Conservation (phyloP, 352 stramenopile genomes). For the Phytophthora pini region DNA sequence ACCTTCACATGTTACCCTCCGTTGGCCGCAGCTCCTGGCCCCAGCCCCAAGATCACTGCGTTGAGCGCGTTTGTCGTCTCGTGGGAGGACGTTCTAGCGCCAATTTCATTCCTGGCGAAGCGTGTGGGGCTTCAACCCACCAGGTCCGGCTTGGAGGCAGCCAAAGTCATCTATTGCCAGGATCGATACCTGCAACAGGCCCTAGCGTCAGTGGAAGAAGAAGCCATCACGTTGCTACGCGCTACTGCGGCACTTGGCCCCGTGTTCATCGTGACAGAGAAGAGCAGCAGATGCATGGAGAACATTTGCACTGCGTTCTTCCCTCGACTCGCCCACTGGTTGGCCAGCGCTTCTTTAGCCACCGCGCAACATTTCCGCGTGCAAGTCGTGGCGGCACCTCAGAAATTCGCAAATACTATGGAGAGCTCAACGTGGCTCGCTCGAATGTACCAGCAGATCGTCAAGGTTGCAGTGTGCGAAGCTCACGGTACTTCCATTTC, state of each 20-base stretch:
- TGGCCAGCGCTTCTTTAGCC: conserved; percentile 31
- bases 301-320: conserved; percentile 55
- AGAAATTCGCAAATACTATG: conserved; percentile 44
- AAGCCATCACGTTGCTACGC: conserved; percentile 53
- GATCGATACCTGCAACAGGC: conserved; percentile 64
- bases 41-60: not conserved
- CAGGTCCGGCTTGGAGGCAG: conserved; percentile 38
- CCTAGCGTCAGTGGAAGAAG: conserved; percentile 56
- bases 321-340: conserved; percentile 52
- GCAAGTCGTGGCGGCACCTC: conserved; percentile 47
- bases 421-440: conserved; percentile 53
- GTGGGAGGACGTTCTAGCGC: conserved; percentile 68
- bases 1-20: conserved; percentile 26
- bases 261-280: conserved; percentile 62
- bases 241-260: conserved; percentile 46
- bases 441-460: conserved; percentile 52
- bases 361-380: conserved; percentile 33
- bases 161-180: conserved; percentile 31
- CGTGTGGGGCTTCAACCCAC: conserved; percentile 53
- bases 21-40: conserved; percentile 4
- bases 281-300: conserved; percentile 56
- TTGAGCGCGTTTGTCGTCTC: conserved; percentile 50
- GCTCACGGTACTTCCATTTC: conserved; percentile 16
- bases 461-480: conserved; percentile 34
- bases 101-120: conserved; percentile 47